phyloP scores from a whole-genome alignment of 805 yeast genomes.

The Spathaspora sp. region DNA sequence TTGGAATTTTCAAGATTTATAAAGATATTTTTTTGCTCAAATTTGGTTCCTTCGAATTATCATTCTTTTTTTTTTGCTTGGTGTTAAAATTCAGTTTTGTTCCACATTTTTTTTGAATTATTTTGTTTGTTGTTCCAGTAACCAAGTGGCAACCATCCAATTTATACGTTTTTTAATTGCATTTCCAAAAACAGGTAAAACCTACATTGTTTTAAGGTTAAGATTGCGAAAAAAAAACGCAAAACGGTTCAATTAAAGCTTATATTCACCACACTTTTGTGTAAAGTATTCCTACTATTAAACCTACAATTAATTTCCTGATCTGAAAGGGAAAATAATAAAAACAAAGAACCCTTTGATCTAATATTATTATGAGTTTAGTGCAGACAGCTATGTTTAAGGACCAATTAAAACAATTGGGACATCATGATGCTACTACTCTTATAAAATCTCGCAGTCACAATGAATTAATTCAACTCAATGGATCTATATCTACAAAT shows the following conservation, averaged over 20 bases:
- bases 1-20: not conserved
- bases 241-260: not conserved
- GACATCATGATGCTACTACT: conserved; percentile 13
- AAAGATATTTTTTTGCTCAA: not conserved
- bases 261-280: not conserved
- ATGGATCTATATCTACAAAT: not conserved
- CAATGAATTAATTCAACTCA: conserved; percentile 22
- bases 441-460: conserved; percentile 33
- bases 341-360: not conserved
- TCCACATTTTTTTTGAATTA: not conserved
- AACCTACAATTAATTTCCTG: not conserved
- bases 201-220: not conserved
- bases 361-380: conserved; percentile 23
- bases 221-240: not conserved
- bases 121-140: not conserved
- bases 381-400: conserved; percentile 28
- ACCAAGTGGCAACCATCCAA: not conserved
- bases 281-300: not conserved
- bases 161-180: not conserved
- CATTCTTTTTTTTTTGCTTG: no score
- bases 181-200: conserved; percentile 1
- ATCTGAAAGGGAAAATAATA: not conserved
- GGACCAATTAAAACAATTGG: conserved; percentile 25
- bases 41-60: not conserved
- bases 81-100: not conserved